Evolutionary conservation across 2,329 filamentous ascomycete genomes (phyloP), one percentile per base, ranked within the genome.

Genomic region (Elsinoe ampelina): DNA sequence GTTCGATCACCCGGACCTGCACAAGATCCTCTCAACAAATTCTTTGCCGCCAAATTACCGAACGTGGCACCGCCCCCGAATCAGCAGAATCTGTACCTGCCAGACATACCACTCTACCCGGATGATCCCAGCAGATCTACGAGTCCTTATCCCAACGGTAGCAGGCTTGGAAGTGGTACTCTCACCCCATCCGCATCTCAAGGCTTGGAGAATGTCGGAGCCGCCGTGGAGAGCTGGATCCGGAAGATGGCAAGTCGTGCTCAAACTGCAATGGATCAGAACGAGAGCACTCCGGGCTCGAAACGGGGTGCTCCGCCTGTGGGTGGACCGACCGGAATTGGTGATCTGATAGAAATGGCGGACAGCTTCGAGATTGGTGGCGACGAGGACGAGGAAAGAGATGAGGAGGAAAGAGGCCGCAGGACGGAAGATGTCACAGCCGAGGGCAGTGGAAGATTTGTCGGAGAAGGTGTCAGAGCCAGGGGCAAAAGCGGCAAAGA

Each of bases 171-270:
- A 5, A 65, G 66, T 1, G 66, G 65, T 11, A 57, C 61, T 10
- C 58, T 63, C 2, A 67, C 65, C 1, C 66, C 67, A 17, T 65
- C 36, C 59, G 61, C 39, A 38, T 60, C 41, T 48, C 61, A 52
- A 57, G 66, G 69, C 15, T 60, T 77, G 19, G 90, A 95, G 65
- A 87, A 91, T 61, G 85, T 95, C 8, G 90, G 91, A 1, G 86
- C 89, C 5, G 86, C 87, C 2, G 84, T 97, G 30, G 93, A 97
- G 72, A 86, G 85, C 1, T 98, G 93, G 90, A 77, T 97, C 58
- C 80, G 91, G 59, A 89, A 89, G 60, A 84, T 95, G 36, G 89
- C 89, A 59, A 76, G 79, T 5, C 85, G 84, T 65, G 77, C 80
- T 3, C 72, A 68, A 39, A 69, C 55, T 8, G 62, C 59, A 8